A percentile compares a stretch with the other conserved stretches of the same genome.
phyloP scores from a whole-genome alignment of 2,329 filamentous ascomycete genomes.

The Microsporum ferrugineum region DNA sequence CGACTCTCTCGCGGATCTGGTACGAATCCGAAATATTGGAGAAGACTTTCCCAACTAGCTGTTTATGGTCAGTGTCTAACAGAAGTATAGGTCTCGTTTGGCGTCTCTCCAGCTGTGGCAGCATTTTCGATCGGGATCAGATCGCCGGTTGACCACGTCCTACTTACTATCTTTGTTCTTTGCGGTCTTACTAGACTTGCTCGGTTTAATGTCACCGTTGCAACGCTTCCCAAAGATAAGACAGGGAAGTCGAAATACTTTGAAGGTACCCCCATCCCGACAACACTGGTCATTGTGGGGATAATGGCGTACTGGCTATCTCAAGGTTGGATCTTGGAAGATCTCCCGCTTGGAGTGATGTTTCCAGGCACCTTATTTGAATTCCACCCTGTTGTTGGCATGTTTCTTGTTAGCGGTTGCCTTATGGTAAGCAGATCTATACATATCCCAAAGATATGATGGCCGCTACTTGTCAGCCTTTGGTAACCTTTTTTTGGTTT shows the following conservation, averaged over 20 bases:
- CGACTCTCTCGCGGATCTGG: slow-evolving; percentile 88
- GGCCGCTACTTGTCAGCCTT: not conserved
- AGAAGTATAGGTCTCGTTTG: slow-evolving; percentile 71
- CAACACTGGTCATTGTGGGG: slow-evolving; percentile 65
- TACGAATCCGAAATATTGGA: slow-evolving; percentile 36
- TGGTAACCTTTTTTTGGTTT: not conserved
- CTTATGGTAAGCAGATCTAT: slow-evolving; percentile 93
- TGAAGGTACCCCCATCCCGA: slow-evolving; percentile 93
- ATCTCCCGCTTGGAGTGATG: slow-evolving; percentile 65
- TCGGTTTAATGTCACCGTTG: slow-evolving; percentile 93
- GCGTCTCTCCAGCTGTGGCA: slow-evolving; percentile 73
- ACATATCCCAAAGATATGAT: slow-evolving; percentile 75
- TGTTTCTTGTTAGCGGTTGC: slow-evolving; percentile 84
- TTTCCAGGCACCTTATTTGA: slow-evolving; percentile 58
- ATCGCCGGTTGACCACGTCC: slow-evolving; percentile 68
- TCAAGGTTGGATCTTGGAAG: slow-evolving; percentile 64
- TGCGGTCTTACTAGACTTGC: slow-evolving; percentile 87
- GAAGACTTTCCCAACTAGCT: not conserved
- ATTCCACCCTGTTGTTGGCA: slow-evolving; percentile 66
- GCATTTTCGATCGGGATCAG: slow-evolving; percentile 85
- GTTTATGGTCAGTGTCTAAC: slow-evolving; percentile 2
- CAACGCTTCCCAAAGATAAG: slow-evolving; percentile 79
- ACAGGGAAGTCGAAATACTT: slow-evolving; percentile 90
- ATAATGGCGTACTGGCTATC: slow-evolving; percentile 85
- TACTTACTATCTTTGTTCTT: slow-evolving; percentile 78